A percentile compares a stretch with the other conserved stretches of the same genome.
phyloP scores from a whole-genome alignment of 495 filamentous ascomycete species.

The Aspergillus funiculosus region DNA sequence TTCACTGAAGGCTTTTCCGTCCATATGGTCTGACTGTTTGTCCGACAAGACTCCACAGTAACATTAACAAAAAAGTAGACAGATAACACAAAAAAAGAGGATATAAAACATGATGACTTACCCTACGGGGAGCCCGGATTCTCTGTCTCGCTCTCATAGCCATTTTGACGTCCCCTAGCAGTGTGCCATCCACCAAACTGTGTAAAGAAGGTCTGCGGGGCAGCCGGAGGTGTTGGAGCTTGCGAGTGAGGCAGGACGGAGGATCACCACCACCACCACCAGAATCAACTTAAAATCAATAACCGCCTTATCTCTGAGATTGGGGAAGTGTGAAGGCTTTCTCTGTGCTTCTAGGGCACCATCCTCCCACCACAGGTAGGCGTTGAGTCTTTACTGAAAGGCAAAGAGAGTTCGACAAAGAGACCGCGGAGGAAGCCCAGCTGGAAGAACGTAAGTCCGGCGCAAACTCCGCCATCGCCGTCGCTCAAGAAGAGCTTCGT shows the following conservation, averaged over 20 bases:
- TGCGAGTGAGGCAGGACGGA: background rate
- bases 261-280: background rate
- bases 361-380: background rate
- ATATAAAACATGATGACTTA: constrained; percentile 37
- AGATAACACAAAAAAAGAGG: background rate
- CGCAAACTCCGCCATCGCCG: constrained; percentile 19
- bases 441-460: constrained; percentile 26
- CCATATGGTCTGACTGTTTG: too few species aligned
- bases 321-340: background rate
- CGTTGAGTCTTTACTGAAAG: background rate
- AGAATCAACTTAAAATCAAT: background rate
- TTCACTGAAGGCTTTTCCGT: too few species aligned
- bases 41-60: background rate
- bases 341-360: background rate
- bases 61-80: background rate
- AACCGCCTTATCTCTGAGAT: background rate
- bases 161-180: constrained; percentile 39
- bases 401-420: background rate
- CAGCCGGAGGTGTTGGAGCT: constrained; percentile 4
- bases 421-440: constrained; percentile 16
- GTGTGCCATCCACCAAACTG: constrained; percentile 12
- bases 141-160: constrained; percentile 60
- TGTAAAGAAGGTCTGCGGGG: constrained; percentile 15
- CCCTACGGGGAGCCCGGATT: constrained; percentile 67
- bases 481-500: background rate